Base-by-base conservation (phyloP, 305 asterid species). In the Rubia occidens region DNA sequence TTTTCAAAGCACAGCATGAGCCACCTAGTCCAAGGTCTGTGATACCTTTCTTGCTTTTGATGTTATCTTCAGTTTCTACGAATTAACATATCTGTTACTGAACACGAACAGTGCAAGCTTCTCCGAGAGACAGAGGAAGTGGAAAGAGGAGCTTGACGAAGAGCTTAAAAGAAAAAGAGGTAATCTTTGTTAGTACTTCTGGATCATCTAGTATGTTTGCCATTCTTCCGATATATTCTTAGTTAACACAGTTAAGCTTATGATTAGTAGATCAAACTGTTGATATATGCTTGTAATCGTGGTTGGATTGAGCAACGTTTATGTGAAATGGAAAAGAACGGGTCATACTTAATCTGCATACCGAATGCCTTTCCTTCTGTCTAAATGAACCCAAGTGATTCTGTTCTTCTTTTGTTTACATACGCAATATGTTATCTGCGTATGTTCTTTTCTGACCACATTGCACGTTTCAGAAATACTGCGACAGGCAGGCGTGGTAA, bases 111-210 rank as follows among this genome's bases (percentile, higher is more conserved):
- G 74, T 68, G 24, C 78, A 71, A 77, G 78, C 73, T 80, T 77
- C 75, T 77, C 85, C 17, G 96, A 88, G 85, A 90, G 86, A 79
- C 90, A 88, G 70, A 84, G 81, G 79, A 87, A 84, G 81, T 93
- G 98, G 98, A 89, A 93, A 81, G 96, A 86, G 82, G 98, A 93
- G 83, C 97, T 93, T 68, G 96, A 78, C 68, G 92, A 88, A 79
- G 98, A 93, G 81, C 89, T 93, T 37, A 91, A 87, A 72, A 85
- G 95, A 71, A 85, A 86, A 21, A 81, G 97, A 93, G 98, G 98
- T 85, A 81, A 82, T 85, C 80, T 72, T 61, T 45, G 24, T 59
- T 56, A 21, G 43, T 71, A 10, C 54, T 71, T 55, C 60, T 11
- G 14, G 8, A 63, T 64, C 67, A 47, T 56, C 14, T 4, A 37